A percentile compares a stretch with the other conserved stretches of the same genome.
Conservation (phyloP, 805 yeast species). For the Starmerella ratchasimensis region DNA sequence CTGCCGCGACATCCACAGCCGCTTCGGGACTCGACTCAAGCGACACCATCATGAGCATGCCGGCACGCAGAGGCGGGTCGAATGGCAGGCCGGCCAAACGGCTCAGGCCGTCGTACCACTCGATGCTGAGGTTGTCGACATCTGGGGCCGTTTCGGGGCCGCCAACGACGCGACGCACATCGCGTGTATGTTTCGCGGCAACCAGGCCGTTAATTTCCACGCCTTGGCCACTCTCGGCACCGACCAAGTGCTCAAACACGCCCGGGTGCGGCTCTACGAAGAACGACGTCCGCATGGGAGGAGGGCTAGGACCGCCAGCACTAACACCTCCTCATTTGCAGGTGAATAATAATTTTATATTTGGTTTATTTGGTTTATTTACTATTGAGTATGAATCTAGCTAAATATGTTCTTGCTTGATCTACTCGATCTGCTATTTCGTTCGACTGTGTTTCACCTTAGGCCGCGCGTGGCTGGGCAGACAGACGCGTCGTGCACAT, state of each 20-base stretch:
- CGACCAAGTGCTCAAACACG: not conserved
- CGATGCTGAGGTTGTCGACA: not conserved
- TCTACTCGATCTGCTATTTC: too few species aligned
- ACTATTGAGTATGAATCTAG: too few species aligned
- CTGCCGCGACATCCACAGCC: not conserved
- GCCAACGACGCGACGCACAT: not conserved
- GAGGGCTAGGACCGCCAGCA: too few species aligned
- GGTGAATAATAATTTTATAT: too few species aligned
- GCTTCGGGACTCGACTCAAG: not conserved
- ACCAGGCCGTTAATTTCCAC: not conserved
- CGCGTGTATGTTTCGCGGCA: slow-evolving; percentile 3
- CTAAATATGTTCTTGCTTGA: too few species aligned
- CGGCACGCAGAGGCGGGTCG: slow-evolving; percentile 5
- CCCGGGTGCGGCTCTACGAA: not conserved
- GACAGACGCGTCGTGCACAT: too few species aligned
- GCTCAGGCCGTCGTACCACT: not conserved
- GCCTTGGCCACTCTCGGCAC: not conserved
- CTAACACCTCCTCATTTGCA: too few species aligned
- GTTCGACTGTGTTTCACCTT: too few species aligned
- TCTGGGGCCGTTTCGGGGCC: too few species aligned
- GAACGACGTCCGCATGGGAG: slow-evolving; percentile 1
- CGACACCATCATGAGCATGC: not conserved
- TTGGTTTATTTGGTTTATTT: too few species aligned
- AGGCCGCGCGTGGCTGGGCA: too few species aligned
- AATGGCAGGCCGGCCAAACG: slow-evolving; percentile 3